A percentile compares a stretch with the other conserved stretches of the same genome.
Conservation (phyloP, 1,139 yeast genomes). For the Suhomyces choctaworum region DNA sequence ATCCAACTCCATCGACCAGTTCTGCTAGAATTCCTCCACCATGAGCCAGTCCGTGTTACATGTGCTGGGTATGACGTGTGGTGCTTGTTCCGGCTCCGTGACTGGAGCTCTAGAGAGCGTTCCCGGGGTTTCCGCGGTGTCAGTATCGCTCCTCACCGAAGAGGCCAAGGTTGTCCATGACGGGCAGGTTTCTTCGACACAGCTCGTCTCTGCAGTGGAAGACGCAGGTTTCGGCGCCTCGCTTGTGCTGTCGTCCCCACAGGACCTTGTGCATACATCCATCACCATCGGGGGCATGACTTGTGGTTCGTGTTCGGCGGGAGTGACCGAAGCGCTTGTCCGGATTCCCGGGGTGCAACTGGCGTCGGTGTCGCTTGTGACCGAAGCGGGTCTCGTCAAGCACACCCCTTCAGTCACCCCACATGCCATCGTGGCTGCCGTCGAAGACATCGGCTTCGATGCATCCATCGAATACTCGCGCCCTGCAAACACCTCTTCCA, state of each 20-base stretch:
- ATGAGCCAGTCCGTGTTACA: constrained; percentile 8
- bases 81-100: constrained; percentile 36
- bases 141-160: constrained; percentile 40
- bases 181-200: constrained; percentile 11
- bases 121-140: constrained; percentile 27
- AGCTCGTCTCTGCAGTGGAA: constrained; percentile 26
- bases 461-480: constrained; percentile 32
- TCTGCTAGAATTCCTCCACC: background rate
- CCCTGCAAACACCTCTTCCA: constrained; percentile 1
- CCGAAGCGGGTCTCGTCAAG: constrained; percentile 65
- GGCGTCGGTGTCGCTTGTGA: constrained; percentile 67
- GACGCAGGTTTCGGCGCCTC: constrained; percentile 41
- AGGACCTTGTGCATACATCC: constrained; percentile 6
- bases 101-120: constrained; percentile 24
- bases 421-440: constrained; percentile 41
- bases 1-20: too few species aligned
- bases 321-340: constrained; percentile 58
- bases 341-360: constrained; percentile 47
- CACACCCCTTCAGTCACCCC: constrained; percentile 40
- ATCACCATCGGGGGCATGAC: constrained; percentile 69
- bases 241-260: constrained; percentile 12
- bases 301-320: constrained; percentile 75
- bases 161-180: constrained; percentile 32
- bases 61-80: constrained; percentile 43
- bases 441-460: constrained; percentile 81